Evolutionary conservation across 441 rosid genomes (phyloP), one percentile per base, ranked within the genome.

Genomic region (Populus hybrid): DNA sequence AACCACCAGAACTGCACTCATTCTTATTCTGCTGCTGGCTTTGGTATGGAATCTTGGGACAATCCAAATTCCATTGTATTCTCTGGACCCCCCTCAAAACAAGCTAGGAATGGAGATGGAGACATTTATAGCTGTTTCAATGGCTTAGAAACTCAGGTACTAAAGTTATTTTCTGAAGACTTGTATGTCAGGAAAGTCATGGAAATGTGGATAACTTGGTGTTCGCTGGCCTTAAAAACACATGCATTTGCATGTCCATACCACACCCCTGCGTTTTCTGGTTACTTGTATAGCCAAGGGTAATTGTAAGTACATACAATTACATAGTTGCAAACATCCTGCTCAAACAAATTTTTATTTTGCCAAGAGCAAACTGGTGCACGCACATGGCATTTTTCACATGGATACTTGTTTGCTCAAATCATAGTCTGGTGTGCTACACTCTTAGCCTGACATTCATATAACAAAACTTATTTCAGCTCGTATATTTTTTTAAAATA

Each of bases 31-130:
- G 73, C 89, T n/a, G 80, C 88, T 79, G 82, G 90, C 81, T 95
- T 90, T 71, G 94, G 91, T 75, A 83, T 89, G 23, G 97, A 93
- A 63, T 83, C 98, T 11, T 95, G 99, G 99, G 98, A 95, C 71
- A 89, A 84, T 75, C 76, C 90, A 53, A 92, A 86, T 79, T 87
- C 94, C 79, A 93, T 92, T 72, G 92, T 86, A 38, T 93, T 95
- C 81, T 92, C 97, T 14, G 87, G 91, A 67, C 89, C 91, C 28
- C 83, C 93, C 36, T 86, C 74, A 82, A 92, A 95, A 82, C 87
- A 91, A 65, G 77, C 84, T 70, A 92, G 89, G 81, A 89, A 80
- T 74, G 83, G 89, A 10, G 92, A 91, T 19, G 91, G 90, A 35
- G 94, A 91, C 73, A 71, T 90, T 35, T 89, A 76, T 78, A 85